phyloP scores from a whole-genome alignment of 352 stramenopile species.

The Globisporangium spinosum region DNA sequence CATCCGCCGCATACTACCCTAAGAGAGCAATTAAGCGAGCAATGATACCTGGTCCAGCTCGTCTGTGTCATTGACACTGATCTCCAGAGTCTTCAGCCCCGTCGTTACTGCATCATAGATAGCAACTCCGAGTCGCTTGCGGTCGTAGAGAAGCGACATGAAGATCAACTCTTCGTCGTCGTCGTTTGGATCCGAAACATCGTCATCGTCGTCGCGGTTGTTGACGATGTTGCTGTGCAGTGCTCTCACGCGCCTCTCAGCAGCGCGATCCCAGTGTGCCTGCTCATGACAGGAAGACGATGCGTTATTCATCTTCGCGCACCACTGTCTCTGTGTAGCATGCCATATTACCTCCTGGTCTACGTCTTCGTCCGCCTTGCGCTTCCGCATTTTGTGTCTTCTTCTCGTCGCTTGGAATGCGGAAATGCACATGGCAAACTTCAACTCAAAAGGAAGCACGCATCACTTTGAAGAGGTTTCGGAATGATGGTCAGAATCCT shows the following conservation, averaged over 20 bases:
- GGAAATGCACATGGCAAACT: constrained; percentile 18
- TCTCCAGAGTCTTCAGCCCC: constrained; percentile 60
- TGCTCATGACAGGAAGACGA: background rate
- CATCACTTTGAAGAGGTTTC: constrained; percentile 7
- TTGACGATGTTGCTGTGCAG: constrained; percentile 1
- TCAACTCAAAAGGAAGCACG: constrained; percentile 7
- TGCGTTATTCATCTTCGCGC: background rate
- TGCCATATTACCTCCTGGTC: background rate
- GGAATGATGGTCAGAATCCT: constrained; percentile 8
- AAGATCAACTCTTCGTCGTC: constrained; percentile 58
- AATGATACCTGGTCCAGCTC: constrained; percentile 47
- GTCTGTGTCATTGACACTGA: constrained; percentile 32
- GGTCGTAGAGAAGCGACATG: constrained; percentile 71
- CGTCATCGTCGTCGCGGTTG: background rate
- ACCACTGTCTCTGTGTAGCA: constrained; percentile 12
- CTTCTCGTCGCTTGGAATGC: constrained; percentile 1
- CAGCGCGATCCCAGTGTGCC: background rate
- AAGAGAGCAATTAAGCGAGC: background rate
- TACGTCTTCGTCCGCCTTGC: constrained; percentile 5
- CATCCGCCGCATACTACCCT: background rate
- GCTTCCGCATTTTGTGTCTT: constrained; percentile 16
- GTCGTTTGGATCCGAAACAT: constrained; percentile 18
- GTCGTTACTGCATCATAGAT: constrained; percentile 72
- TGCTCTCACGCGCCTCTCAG: background rate
- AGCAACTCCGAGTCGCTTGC: constrained; percentile 57